phyloP scores from a whole-genome alignment of 2,329 filamentous ascomycete species.

The Monosporascus sp. region DNA sequence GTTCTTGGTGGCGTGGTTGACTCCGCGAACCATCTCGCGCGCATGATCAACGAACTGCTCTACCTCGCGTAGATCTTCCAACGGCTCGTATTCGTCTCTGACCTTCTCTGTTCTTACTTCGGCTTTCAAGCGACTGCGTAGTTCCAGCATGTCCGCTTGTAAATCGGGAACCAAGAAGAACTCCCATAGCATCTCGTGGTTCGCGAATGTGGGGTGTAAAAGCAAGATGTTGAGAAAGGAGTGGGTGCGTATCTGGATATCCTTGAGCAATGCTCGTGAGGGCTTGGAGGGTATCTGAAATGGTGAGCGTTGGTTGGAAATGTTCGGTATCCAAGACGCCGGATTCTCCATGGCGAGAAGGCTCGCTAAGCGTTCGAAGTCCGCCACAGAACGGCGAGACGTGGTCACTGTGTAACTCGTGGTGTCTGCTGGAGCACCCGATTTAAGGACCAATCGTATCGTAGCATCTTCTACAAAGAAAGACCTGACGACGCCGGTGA shows the following conservation, averaged over 20 bases:
- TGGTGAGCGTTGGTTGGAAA: constrained; percentile 73
- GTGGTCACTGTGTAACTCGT: constrained; percentile 91
- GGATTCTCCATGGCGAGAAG: constrained; percentile 86
- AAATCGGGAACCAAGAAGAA: constrained; percentile 97
- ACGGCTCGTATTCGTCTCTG: constrained; percentile 79
- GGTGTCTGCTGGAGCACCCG: constrained; percentile 75
- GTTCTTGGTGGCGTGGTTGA: constrained; percentile 78
- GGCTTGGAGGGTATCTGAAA: constrained; percentile 93
- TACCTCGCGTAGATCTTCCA: constrained; percentile 79
- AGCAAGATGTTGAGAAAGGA: constrained; percentile 84
- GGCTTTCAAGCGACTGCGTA: constrained; percentile 81
- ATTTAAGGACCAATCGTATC: constrained; percentile 89
- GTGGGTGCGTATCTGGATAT: constrained; percentile 82
- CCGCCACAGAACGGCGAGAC: constrained; percentile 76
- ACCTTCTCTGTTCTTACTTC: constrained; percentile 78
- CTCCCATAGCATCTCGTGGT: constrained; percentile 97
- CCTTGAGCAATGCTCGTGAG: constrained; percentile 77
- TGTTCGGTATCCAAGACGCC: constrained; percentile 85
- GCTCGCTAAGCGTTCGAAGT: constrained; percentile 86
- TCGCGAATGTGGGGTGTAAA: constrained; percentile 84
- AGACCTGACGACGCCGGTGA: constrained; percentile 87
- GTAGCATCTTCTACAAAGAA: constrained; percentile 98
- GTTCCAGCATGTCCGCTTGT: constrained; percentile 81
- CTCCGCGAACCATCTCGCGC: constrained; percentile 78
- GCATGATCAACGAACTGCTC: constrained; percentile 91